A percentile compares a stretch with the other conserved stretches of the same genome.
These are phyloP conservation scores for Telopea speciosissima DNA, from an alignment of 177 flowering plant species.

Conservation along the genomic window DNA sequence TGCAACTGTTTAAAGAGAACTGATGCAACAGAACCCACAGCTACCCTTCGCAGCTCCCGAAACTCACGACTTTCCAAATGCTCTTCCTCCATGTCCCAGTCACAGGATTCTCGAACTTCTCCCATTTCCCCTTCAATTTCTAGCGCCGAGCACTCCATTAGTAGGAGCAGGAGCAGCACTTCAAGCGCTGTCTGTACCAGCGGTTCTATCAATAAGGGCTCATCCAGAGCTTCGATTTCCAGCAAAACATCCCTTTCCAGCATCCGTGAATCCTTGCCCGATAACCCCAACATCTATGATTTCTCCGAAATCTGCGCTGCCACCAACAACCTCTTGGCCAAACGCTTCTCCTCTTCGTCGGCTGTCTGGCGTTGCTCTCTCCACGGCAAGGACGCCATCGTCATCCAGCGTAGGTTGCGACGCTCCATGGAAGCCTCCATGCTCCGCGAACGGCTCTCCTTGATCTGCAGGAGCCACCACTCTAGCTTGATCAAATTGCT, in stretches of 20 bases:
- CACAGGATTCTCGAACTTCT: slow-evolving; percentile 1
- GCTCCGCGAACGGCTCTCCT: slow-evolving; percentile 29
- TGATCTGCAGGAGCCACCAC: slow-evolving; percentile 60
- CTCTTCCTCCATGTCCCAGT: neutral
- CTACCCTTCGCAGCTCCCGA: neutral
- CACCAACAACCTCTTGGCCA: slow-evolving; percentile 81
- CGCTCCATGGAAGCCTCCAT: slow-evolving; percentile 29
- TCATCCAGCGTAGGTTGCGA: slow-evolving; percentile 54
- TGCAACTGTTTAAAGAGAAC: slow-evolving; percentile 23
- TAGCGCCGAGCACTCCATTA: neutral
- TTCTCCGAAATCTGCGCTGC: slow-evolving; percentile 70
- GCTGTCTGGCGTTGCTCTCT: slow-evolving; percentile 63
- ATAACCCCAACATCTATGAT: slow-evolving; percentile 58
- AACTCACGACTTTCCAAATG: neutral
- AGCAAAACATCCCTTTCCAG: slow-evolving; percentile 19
- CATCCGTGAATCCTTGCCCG: slow-evolving; percentile 54
- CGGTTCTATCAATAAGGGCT: slow-evolving; percentile 5
- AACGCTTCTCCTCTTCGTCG: slow-evolving; percentile 36
- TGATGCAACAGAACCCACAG: slow-evolving; percentile 4
- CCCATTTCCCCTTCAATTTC: neutral
- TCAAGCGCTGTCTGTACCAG: neutral
- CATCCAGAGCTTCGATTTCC: slow-evolving; percentile 15
- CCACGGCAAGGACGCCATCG: slow-evolving; percentile 37
- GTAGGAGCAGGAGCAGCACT: neutral
- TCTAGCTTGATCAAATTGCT: slow-evolving; percentile 46